Conservation (phyloP, 2,329 filamentous ascomycete genomes). For the Beauveria pseudobassiana region DNA sequence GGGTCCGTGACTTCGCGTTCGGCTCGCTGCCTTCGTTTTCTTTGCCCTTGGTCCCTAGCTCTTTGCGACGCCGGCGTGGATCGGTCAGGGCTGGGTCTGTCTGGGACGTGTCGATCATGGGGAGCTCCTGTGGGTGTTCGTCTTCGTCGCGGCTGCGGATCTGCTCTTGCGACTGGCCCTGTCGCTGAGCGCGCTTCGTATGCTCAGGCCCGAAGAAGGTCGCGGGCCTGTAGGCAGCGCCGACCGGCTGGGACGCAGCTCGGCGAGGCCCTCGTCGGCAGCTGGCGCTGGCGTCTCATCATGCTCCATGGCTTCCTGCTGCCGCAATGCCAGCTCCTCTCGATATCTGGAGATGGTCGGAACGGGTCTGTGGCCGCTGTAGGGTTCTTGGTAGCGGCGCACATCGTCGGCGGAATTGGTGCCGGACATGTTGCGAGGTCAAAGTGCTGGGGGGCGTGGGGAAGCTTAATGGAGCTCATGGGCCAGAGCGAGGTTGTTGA, state of each 20-base stretch:
- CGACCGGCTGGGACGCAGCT: constrained; percentile 11
- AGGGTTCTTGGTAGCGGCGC: constrained; percentile 32
- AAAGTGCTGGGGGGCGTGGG: background rate
- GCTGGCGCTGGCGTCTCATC: constrained; percentile 17
- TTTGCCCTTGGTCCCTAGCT: constrained; percentile 28
- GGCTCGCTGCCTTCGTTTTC: constrained; percentile 35
- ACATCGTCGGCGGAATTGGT: constrained; percentile 30
- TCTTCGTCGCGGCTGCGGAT: constrained; percentile 14
- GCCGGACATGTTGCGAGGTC: constrained; percentile 24
- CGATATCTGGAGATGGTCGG: constrained; percentile 43
- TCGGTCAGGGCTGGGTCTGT: constrained; percentile 30
- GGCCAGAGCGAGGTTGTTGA: background rate
- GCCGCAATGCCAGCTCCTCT: constrained; percentile 38
- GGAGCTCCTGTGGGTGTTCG: constrained; percentile 14
- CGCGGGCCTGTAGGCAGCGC: constrained; percentile 20
- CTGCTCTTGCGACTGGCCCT: constrained; percentile 9
- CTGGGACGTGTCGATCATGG: constrained; percentile 28
- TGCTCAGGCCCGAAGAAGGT: constrained; percentile 20
- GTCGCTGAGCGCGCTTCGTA: constrained; percentile 1
- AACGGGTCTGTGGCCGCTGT: constrained; percentile 35
- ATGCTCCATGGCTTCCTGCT: constrained; percentile 29
- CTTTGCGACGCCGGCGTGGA: constrained; percentile 40
- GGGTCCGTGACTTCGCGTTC: constrained; percentile 63
- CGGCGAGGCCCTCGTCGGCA: constrained; percentile 21
- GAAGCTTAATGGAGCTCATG: constrained; percentile 9